phyloP scores from a whole-genome alignment of 1,284 basidiomycete species.

The Exobasidium rhododendri region DNA sequence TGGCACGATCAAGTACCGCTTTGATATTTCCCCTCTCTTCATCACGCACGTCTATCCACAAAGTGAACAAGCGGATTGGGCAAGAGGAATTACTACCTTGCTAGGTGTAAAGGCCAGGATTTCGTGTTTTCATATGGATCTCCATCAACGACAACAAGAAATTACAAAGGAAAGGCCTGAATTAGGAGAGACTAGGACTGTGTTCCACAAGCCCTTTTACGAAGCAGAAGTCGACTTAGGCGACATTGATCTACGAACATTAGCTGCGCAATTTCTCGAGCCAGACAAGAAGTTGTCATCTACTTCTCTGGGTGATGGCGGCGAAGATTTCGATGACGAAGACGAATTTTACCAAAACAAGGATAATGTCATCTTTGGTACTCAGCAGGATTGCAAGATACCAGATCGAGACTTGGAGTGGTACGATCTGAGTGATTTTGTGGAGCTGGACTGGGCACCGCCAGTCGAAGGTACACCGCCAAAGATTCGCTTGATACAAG shows the following conservation, averaged over 20 bases:
- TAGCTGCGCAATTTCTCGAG: conserved; percentile 71
- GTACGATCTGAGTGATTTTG: conserved; percentile 79
- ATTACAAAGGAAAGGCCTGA: conserved; percentile 56
- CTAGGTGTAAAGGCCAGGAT: conserved; percentile 81
- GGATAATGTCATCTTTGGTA: conserved; percentile 21
- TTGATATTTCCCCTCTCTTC: conserved; percentile 73
- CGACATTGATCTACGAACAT: conserved; percentile 72
- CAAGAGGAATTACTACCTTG: conserved; percentile 71
- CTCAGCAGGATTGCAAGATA: conserved; percentile 13
- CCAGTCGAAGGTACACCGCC: conserved; percentile 59
- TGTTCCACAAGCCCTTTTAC: conserved; percentile 78
- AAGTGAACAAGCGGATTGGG: conserved; percentile 71
- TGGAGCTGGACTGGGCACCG: conserved; percentile 72
- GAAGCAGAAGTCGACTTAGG: conserved; percentile 82
- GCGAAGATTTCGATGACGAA: conserved; percentile 22
- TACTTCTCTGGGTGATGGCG: conserved; percentile 32
- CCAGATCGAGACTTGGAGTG: conserved; percentile 59
- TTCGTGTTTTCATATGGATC: conserved; percentile 77
- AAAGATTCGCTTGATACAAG: conserved; percentile 68
- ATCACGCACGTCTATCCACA: conserved; percentile 85
- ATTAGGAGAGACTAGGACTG: conserved; percentile 24
- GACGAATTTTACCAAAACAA: not conserved
- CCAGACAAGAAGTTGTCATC: conserved; percentile 21
- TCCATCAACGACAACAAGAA: conserved; percentile 90
- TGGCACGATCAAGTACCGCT: conserved; percentile 88